These are phyloP conservation scores for Phytophthora palmivora DNA, from an alignment of 352 stramenopile genomes.

Conservation along the genomic window DNA sequence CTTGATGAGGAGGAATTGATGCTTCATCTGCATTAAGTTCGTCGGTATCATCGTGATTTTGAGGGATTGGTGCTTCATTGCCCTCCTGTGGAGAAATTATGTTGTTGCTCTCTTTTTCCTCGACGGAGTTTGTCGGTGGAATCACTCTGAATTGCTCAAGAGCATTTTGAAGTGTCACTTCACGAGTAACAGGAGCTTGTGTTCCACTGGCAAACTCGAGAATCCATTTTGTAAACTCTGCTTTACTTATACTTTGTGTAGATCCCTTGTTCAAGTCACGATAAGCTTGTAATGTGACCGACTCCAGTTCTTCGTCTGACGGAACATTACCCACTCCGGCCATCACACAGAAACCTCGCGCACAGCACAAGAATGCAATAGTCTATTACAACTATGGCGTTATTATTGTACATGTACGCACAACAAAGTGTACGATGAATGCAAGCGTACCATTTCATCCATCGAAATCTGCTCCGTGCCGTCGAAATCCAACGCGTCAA, in stretches of 20 bases:
- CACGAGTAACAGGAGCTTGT: conserved; percentile 10
- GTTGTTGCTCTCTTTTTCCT: conserved; percentile 15
- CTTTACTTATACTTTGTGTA: conserved; percentile 63
- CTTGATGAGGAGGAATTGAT: not conserved
- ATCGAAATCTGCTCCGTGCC: conserved; percentile 75
- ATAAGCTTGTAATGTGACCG: conserved; percentile 62
- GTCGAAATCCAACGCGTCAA: conserved; percentile 82
- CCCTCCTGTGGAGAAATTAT: not conserved
- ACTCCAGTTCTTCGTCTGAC: conserved; percentile 67
- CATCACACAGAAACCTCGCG: conserved; percentile 61
- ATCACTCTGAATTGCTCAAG: conserved; percentile 40
- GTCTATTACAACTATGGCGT: conserved; percentile 41
- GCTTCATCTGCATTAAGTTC: not conserved
- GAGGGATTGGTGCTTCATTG: not conserved
- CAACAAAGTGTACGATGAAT: not conserved
- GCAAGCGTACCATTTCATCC: conserved; percentile 77
- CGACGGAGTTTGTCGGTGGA: not conserved
- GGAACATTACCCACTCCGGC: conserved; percentile 50
- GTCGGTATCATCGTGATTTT: conserved; percentile 3
- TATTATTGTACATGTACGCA: not conserved
- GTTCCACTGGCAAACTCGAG: conserved; percentile 40
- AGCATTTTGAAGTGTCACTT: conserved; percentile 36
- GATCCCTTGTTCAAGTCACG: conserved; percentile 63
- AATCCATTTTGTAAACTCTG: conserved; percentile 68
- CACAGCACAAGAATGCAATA: conserved; percentile 66